Conservation (phyloP, 176 grass and related monocot genomes). For the Leersia perrieri region DNA sequence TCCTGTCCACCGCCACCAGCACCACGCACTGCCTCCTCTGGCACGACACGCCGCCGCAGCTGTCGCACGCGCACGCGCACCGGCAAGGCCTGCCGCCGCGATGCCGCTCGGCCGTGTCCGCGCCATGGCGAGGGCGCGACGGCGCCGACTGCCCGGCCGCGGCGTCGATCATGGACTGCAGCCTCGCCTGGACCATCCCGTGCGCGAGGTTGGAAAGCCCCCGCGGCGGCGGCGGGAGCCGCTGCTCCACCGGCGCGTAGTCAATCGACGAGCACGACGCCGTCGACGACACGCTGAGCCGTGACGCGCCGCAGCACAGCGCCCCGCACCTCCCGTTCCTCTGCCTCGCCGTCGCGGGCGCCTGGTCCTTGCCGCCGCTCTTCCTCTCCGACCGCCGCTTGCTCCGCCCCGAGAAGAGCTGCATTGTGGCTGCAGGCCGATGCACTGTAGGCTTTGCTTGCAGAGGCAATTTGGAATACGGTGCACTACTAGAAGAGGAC, state of each 20-base stretch:
- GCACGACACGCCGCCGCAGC: not conserved
- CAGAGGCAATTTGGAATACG: not conserved
- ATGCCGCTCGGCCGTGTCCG: not conserved
- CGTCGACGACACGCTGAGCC: constrained; percentile 55
- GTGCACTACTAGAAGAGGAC: constrained; percentile 28
- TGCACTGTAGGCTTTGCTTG: not conserved
- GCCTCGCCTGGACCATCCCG: constrained; percentile 71
- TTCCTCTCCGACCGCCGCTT: constrained; percentile 42
- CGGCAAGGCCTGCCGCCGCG: not conserved
- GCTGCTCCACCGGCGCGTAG: constrained; percentile 5
- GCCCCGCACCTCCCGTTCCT: constrained; percentile 47
- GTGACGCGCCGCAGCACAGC: constrained; percentile 61
- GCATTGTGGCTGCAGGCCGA: constrained; percentile 20
- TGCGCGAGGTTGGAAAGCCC: constrained; percentile 58
- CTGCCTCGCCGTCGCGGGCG: not conserved
- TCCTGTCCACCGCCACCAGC: constrained; percentile 69
- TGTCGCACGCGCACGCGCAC: constrained; percentile 16
- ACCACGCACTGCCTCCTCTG: constrained; percentile 48
- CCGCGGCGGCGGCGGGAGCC: not conserved
- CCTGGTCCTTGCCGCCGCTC: constrained; percentile 7
- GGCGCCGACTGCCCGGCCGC: not conserved
- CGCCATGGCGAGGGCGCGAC: not conserved
- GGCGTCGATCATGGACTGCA: constrained; percentile 53
- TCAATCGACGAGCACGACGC: constrained; percentile 48
- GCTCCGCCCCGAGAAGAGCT: constrained; percentile 45